Evolutionary conservation across 139 green algal species (phyloP).

Genomic region (Coccomyxa sp.): DNA sequence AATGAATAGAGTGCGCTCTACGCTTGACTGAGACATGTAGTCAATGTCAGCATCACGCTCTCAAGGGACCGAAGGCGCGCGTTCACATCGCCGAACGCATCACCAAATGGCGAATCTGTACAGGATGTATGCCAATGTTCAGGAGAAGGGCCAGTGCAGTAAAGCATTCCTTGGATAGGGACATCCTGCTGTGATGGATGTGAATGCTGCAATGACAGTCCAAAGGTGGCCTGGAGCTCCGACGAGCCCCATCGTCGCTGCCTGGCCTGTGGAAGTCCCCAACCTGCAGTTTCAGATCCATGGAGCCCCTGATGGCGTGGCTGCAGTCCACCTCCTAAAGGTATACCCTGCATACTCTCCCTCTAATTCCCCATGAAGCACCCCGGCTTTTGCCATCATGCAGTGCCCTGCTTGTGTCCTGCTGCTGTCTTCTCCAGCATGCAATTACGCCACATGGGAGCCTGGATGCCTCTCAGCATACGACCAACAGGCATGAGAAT

Average conservation of each 20-base stretch:
- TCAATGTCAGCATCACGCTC: no score
- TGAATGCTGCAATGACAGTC: not conserved
- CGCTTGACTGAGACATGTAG: no score
- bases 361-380: not conserved
- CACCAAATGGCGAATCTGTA: not conserved
- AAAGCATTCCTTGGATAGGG: no score
- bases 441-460: not conserved
- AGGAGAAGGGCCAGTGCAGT: no score
- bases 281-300: not conserved
- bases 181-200: not conserved
- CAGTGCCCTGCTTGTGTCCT: no score
- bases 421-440: not conserved
- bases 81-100: not conserved
- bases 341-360: not conserved
- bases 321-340: conserved; percentile 1
- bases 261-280: not conserved
- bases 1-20: no score
- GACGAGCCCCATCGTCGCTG: not conserved
- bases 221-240: conserved; percentile 4
- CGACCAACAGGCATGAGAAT: not conserved
- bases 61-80: not conserved
- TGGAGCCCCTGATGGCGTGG: not conserved
- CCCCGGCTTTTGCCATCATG: no score
- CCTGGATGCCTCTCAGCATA: not conserved
- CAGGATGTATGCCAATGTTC: not conserved